Evolutionary conservation across 1,139 yeast species (phyloP), one percentile per base, ranked within the genome.

Genomic region (Schwanniomyces etchellsii): DNA sequence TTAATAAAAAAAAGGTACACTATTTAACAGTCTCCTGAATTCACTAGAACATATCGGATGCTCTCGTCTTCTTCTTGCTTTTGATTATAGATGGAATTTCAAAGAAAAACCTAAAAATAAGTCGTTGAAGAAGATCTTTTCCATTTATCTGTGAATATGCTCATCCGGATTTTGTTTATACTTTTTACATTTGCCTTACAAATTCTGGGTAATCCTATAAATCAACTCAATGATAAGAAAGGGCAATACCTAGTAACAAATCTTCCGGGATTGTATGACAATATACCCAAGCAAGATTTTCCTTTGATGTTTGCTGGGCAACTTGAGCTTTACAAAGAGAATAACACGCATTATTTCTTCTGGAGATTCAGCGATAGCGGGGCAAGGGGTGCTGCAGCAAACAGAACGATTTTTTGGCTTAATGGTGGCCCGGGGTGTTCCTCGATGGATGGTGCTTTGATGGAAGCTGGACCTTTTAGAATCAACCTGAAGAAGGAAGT

Each of bases 371-470:
- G 37, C 12, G 72, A 66, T 44, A 40, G 49, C 3, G 53, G 64
- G 26, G 59, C 60, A 26, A 34, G 48, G 5, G 54, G 56, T 0
- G 57, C 52, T 28, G 55, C 57, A 24, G 38, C 42, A 16, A 48
- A 64, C 26, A 62, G 73, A 20, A 63, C 84, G 13, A 65, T 80
- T 5, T 68, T 88, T 36, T 91, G 98, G 98, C 68, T 91, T 18
- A 91, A 93, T 54, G 99, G 99, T 26, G 95, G 95, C 0, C 95
- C 95, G 0, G 99, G 99, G 0, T 91, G 99, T 53, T 86, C 96
- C 3, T 86, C 96, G 1, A 78, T 91, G 93, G 98, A 91, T 56
- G 99, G 99, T 3, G 96, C 96, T 0, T 54, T 91, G 39, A 77
- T 91, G 75, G 99, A 93, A 53, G 60, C 80, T 2, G 99, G 99